Evolutionary conservation across 345 rosid genomes (phyloP).

Genomic region (Reutealis trisperma): DNA sequence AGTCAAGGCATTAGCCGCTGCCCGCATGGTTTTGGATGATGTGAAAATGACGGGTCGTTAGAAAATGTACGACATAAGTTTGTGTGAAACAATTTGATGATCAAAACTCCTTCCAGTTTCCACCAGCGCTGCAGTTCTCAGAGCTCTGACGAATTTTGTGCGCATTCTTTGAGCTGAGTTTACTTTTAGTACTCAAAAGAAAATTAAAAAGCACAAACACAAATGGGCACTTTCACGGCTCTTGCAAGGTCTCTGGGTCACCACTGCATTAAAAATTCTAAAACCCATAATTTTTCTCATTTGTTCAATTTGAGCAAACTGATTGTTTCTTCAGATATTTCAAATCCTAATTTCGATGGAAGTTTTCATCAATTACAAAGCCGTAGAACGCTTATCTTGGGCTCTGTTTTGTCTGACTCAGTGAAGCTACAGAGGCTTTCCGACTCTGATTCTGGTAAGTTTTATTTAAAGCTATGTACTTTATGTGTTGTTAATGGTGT

Average conservation of each 20-base stretch:
- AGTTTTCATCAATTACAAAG: conserved; percentile 36
- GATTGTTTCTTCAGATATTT: not conserved
- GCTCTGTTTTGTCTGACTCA: conserved; percentile 54
- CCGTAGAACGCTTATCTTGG: conserved; percentile 64
- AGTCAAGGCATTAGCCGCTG: no score
- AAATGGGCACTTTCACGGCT: conserved; percentile 28
- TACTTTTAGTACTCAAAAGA: not conserved
- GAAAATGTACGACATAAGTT: no score
- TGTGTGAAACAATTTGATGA: no score
- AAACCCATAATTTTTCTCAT: not conserved
- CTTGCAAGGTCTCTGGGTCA: conserved; percentile 35
- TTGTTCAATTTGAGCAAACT: not conserved
- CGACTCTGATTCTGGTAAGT: conserved; percentile 65
- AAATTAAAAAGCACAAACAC: not conserved
- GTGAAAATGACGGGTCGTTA: no score
- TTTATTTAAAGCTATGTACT: not conserved
- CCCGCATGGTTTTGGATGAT: no score
- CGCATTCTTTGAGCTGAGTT: no score
- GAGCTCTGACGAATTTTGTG: not conserved
- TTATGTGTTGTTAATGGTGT: not conserved
- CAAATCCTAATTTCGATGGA: not conserved
- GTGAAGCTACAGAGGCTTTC: conserved; percentile 63
- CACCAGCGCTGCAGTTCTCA: not conserved
- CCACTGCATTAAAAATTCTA: conserved; percentile 15
- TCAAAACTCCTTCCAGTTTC: no score